These are phyloP conservation scores for Phylloporus sp. DNA, from an alignment of 768 basidiomycete genomes.

Conservation along the genomic window DNA sequence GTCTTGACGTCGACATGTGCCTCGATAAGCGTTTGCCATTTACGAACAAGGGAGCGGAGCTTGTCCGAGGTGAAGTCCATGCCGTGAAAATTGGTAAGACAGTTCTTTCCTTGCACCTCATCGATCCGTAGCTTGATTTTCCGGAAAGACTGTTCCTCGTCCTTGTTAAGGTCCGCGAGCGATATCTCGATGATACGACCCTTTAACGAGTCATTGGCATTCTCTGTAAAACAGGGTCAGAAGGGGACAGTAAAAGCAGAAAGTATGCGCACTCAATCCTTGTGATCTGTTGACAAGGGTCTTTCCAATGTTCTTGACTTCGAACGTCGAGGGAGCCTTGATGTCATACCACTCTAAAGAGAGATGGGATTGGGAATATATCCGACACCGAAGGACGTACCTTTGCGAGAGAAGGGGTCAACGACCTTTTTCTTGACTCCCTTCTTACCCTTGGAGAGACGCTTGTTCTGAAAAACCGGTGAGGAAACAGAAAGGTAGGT, in stretches of 20 bases:
- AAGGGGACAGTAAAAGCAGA: background rate
- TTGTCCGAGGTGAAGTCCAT: conserved; percentile 99
- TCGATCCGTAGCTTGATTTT: conserved; percentile 99
- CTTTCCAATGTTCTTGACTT: conserved; percentile 95
- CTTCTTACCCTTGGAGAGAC: conserved; percentile 96
- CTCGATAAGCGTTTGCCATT: conserved; percentile 99
- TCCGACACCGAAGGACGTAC: conserved; percentile 37
- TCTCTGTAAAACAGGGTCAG: conserved; percentile 53
- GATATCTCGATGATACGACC: conserved; percentile 96
- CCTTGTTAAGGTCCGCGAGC: conserved; percentile 96
- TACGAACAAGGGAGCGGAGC: conserved; percentile 97
- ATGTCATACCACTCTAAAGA: conserved; percentile 96
- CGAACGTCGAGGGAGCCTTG: conserved; percentile 97
- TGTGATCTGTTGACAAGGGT: conserved; percentile 97
- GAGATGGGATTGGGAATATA: background rate
- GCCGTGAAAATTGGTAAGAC: conserved; percentile 99
- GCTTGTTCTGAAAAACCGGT: conserved; percentile 74
- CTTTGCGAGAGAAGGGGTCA: conserved; percentile 99
- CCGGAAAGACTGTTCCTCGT: conserved; percentile 98
- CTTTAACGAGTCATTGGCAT: conserved; percentile 96
- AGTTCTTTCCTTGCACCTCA: conserved; percentile 96
- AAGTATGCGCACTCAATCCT: conserved; percentile 82
- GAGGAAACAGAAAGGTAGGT: background rate
- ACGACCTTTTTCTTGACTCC: conserved; percentile 99
- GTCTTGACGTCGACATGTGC: conserved; percentile 99